These are phyloP conservation scores for Oidiodendron maius DNA, from an alignment of 495 filamentous ascomycete species.

Conservation along the genomic window DNA sequence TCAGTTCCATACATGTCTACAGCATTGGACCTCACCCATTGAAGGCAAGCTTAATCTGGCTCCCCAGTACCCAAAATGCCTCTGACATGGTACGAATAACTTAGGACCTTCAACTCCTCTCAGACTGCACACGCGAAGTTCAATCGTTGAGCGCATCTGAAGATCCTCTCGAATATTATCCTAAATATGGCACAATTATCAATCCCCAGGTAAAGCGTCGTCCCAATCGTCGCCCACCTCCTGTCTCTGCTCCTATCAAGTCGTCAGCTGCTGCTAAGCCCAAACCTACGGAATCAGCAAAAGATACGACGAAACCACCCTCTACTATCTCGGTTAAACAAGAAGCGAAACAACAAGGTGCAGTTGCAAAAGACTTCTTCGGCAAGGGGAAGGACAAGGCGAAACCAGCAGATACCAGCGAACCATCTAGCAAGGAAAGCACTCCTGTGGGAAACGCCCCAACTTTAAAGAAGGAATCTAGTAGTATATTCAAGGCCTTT, in stretches of 20 bases:
- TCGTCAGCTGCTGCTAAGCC: not conserved
- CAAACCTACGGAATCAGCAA: not conserved
- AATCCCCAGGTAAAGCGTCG: constrained; percentile 44
- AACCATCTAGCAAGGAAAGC: constrained; percentile 26
- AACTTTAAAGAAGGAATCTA: constrained; percentile 52
- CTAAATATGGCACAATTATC: constrained; percentile 62
- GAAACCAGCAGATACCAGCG: constrained; percentile 9
- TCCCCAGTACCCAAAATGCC: not conserved
- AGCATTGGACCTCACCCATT: constrained; percentile 67
- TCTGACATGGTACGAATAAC: not conserved
- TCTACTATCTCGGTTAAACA: too few species aligned
- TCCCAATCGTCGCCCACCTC: constrained; percentile 24
- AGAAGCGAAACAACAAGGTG: constrained; percentile 20
- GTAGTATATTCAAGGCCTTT: constrained; percentile 76
- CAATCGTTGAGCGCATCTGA: constrained; percentile 46
- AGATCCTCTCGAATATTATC: constrained; percentile 54
- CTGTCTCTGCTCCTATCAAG: constrained; percentile 12
- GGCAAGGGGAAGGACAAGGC: constrained; percentile 23
- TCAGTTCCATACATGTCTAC: constrained; percentile 80
- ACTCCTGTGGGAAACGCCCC: constrained; percentile 25
- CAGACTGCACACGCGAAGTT: constrained; percentile 59
- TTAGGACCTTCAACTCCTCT: constrained; percentile 70
- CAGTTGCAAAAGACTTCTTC: constrained; percentile 22
- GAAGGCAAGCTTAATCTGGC: constrained; percentile 38
- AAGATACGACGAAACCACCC: constrained; percentile 18